A percentile compares a stretch with the other conserved stretches of the same genome.
These are phyloP conservation scores for Irpex lacteus DNA, from an alignment of 1,284 basidiomycete genomes.

Conservation along the genomic window DNA sequence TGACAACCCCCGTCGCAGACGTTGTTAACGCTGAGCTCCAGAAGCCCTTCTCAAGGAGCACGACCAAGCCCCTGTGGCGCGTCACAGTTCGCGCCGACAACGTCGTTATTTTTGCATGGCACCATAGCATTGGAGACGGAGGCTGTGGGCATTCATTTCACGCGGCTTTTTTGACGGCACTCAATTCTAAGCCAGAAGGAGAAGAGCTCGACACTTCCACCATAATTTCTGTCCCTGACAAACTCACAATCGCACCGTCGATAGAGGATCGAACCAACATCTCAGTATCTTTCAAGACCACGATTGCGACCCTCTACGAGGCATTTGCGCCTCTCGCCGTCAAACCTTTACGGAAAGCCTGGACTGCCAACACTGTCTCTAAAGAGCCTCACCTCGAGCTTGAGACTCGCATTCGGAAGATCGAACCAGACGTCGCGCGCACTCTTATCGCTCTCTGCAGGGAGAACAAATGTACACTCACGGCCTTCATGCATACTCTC, in stretches of 20 bases:
- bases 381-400: constrained; percentile 15
- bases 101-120: constrained; percentile 34
- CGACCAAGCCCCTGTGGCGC: constrained; percentile 37
- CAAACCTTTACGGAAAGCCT: constrained; percentile 25
- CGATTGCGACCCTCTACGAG: constrained; percentile 23
- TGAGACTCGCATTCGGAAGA: constrained; percentile 23
- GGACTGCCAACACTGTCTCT: constrained; percentile 33
- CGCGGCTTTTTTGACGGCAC: constrained; percentile 29
- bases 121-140: constrained; percentile 41
- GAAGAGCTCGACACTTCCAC: background rate
- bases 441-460: constrained; percentile 30
- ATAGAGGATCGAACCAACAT: constrained; percentile 31
- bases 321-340: constrained; percentile 29
- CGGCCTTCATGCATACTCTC: constrained; percentile 31
- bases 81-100: constrained; percentile 31
- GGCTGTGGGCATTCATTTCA: constrained; percentile 40
- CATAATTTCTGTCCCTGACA: constrained; percentile 18
- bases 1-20: constrained; percentile 17
- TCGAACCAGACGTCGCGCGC: constrained; percentile 23
- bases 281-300: constrained; percentile 28
- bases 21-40: constrained; percentile 28
- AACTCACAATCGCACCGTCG: constrained; percentile 23
- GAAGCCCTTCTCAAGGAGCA: constrained; percentile 23
- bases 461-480: constrained; percentile 34
- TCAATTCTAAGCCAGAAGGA: constrained; percentile 18